These are phyloP conservation scores for Pleurotus eryngii DNA, from an alignment of 768 basidiomycete species.

Conservation along the genomic window DNA sequence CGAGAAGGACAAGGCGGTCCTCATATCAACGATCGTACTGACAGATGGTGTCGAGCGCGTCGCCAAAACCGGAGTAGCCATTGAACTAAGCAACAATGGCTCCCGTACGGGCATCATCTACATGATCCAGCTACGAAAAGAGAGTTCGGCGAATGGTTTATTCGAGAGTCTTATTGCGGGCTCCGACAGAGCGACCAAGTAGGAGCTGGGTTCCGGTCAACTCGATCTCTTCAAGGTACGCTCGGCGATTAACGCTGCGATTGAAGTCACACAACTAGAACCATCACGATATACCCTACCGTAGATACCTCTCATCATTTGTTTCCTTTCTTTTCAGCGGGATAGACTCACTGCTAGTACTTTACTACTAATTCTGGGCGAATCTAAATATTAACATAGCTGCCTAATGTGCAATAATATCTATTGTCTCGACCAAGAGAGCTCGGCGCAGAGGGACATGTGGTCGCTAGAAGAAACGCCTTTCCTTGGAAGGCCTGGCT, in stretches of 20 bases:
- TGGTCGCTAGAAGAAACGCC: slow-evolving; percentile 87
- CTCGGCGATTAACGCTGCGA: background rate
- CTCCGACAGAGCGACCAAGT: slow-evolving; percentile 59
- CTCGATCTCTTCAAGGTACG: too few species aligned
- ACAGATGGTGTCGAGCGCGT: slow-evolving; percentile 97
- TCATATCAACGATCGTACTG: slow-evolving; percentile 94
- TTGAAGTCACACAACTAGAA: background rate
- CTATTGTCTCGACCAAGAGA: slow-evolving; percentile 31
- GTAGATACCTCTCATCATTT: background rate
- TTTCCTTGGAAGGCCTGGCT: slow-evolving; percentile 74
- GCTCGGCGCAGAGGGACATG: slow-evolving; percentile 69
- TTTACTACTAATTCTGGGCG: slow-evolving; percentile 10
- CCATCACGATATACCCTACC: too few species aligned
- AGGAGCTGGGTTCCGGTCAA: slow-evolving; percentile 7
- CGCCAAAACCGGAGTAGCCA: slow-evolving; percentile 97
- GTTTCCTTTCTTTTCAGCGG: slow-evolving; percentile 6
- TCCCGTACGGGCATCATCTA: slow-evolving; percentile 90
- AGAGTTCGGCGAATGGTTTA: slow-evolving; percentile 77
- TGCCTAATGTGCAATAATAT: slow-evolving; percentile 13
- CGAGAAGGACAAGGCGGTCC: slow-evolving; percentile 69
- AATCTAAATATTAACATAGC: slow-evolving; percentile 9
- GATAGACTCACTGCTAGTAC: slow-evolving; percentile 8
- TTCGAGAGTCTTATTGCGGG: slow-evolving; percentile 87
- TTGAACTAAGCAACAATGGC: slow-evolving; percentile 93
- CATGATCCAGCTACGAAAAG: slow-evolving; percentile 95